These are phyloP conservation scores for Herpetospermum pedunculosum DNA, from an alignment of 306 rosid genomes.

Conservation along the genomic window DNA sequence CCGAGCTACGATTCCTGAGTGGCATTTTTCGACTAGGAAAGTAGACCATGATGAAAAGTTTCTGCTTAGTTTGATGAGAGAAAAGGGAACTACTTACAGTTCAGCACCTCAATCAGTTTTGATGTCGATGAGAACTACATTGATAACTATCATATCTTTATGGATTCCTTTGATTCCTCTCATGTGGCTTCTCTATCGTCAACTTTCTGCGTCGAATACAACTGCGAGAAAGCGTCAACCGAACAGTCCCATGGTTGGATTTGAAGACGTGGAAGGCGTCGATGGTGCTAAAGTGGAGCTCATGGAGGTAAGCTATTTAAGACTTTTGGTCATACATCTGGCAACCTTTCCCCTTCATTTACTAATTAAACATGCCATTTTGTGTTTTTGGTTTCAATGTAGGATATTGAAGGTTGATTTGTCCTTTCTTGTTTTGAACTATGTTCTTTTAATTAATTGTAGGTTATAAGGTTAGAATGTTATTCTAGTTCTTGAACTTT, in stretches of 20 bases:
- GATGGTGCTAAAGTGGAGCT: constrained; percentile 89
- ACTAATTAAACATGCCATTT: background rate
- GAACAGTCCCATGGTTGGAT: constrained; percentile 54
- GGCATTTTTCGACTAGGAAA: constrained; percentile 83
- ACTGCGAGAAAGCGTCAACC: constrained; percentile 71
- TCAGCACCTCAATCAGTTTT: constrained; percentile 84
- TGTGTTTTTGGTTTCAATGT: background rate
- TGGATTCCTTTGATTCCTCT: constrained; percentile 92
- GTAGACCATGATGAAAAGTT: constrained; percentile 77
- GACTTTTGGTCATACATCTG: background rate
- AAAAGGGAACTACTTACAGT: constrained; percentile 64
- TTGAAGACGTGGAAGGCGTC: constrained; percentile 94
- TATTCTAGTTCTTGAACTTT: background rate
- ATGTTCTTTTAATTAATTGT: background rate
- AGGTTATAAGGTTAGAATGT: background rate
- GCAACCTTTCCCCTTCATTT: background rate
- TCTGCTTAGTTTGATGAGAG: constrained; percentile 77
- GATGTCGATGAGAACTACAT: constrained; percentile 60
- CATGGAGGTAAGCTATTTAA: constrained; percentile 61
- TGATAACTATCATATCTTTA: constrained; percentile 60
- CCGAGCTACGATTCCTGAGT: constrained; percentile 34
- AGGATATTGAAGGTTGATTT: background rate
- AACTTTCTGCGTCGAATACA: constrained; percentile 82
- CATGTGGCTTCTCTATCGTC: constrained; percentile 96
- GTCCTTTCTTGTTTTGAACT: background rate